These are phyloP conservation scores for Tephrocybe sp. DNA, from an alignment of 768 basidiomycete species.

Conservation along the genomic window DNA sequence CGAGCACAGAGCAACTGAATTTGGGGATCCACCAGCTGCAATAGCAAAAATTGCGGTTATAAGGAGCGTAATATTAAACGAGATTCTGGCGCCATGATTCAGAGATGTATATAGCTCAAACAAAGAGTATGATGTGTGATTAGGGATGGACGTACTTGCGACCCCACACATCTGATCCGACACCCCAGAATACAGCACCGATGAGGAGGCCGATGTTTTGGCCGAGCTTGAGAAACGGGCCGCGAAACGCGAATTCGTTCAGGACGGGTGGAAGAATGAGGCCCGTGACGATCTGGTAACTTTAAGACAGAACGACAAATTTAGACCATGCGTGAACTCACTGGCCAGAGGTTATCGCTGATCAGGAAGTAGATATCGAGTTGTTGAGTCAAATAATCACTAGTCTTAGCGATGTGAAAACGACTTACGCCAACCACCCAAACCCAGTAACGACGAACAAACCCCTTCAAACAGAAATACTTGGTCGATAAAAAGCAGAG, in stretches of 20 bases:
- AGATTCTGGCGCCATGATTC: conserved; percentile 39
- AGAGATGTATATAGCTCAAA: background rate
- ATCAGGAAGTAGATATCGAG: background rate
- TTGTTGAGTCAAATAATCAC: too few relatives aligned
- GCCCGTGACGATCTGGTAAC: conserved; percentile 55
- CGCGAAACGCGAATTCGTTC: conserved; percentile 62
- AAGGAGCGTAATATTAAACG: conserved; percentile 70
- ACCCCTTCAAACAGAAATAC: conserved; percentile 40
- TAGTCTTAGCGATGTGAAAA: background rate
- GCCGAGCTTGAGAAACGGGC: conserved; percentile 65
- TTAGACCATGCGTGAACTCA: conserved; percentile 27
- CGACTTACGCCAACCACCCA: conserved; percentile 71
- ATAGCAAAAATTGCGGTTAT: conserved; percentile 67
- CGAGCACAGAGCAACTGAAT: conserved; percentile 49
- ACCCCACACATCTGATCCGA: conserved; percentile 72
- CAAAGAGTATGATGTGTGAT: background rate
- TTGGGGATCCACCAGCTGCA: conserved; percentile 59
- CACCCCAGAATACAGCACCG: conserved; percentile 69
- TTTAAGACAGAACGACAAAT: background rate
- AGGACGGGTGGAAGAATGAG: conserved; percentile 64
- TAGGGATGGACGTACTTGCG: conserved; percentile 42
- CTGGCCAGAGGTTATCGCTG: conserved; percentile 76
- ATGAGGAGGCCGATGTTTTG: conserved; percentile 73
- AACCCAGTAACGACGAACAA: conserved; percentile 71
- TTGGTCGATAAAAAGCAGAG: background rate